phyloP scores from a whole-genome alignment of 2,329 filamentous ascomycete species.

The Ceratocystis alfenasii region DNA sequence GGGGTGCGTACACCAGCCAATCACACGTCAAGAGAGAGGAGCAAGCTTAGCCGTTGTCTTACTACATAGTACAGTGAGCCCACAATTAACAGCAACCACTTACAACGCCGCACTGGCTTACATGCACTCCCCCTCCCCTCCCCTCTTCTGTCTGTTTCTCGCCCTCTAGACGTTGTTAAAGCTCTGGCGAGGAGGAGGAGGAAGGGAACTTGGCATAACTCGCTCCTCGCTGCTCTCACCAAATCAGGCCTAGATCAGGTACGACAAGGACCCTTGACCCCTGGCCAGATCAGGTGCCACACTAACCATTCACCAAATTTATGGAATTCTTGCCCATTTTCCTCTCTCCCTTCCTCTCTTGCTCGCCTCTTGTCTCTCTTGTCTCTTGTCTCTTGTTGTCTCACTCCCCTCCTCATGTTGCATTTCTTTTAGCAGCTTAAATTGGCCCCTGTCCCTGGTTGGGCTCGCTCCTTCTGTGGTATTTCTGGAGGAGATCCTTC shows the following conservation, averaged over 20 bases:
- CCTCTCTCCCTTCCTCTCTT: neutral
- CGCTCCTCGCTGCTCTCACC: neutral
- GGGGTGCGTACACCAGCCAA: neutral
- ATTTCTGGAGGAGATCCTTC: conserved; percentile 9
- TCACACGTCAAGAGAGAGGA: neutral
- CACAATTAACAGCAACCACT: neutral
- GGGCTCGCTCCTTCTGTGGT: neutral
- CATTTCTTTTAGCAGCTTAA: neutral
- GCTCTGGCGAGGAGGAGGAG: neutral
- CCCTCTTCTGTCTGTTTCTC: neutral
- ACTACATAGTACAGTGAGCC: neutral
- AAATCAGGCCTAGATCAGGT: conserved; percentile 1
- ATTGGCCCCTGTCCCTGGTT: neutral
- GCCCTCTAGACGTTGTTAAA: neutral
- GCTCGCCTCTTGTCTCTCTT: too few species aligned
- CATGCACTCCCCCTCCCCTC: neutral
- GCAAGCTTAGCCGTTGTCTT: neutral
- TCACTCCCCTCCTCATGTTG: neutral
- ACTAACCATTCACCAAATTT: neutral
- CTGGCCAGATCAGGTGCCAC: neutral
- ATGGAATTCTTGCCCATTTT: neutral
- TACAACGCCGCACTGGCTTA: neutral
- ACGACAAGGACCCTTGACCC: neutral
- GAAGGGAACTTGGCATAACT: neutral
- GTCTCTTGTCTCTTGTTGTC: neutral